Evolutionary conservation across 2,329 filamentous ascomycete genomes (phyloP), one percentile per base, ranked within the genome.

Genomic region (Colletotrichum liriopes): DNA sequence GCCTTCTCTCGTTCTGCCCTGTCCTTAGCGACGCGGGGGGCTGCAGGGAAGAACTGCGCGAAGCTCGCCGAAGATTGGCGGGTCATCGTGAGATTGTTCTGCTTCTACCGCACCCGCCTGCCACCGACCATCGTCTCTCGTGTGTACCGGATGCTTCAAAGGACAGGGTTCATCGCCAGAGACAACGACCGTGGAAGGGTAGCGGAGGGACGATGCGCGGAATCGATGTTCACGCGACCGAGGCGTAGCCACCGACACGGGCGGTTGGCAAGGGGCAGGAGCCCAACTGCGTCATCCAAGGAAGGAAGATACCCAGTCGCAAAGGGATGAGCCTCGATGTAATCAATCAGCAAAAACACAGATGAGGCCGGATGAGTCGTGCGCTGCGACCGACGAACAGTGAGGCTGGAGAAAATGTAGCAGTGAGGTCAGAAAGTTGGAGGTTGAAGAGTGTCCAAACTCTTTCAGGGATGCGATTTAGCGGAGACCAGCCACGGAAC

Each of bases 11-110:
- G 86, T 81, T 91, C 89, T 80, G 88, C 87, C 78, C 86, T 86
- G 80, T 89, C 87, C 81, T 86, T 86, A 68, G 87, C 86, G 71
- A 90, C 91, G 78, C 90, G 89, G 77, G 93, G 93, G 80, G 93
- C 93, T 81, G 92, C 91, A 77, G 93, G 93, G 84, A 95, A 95
- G 88, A 94, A 96, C 85, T 95, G 91, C 85, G 93, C 93, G 88
- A 95, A 95, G 85, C 92, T 92, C 86, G 93, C 92, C 83, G 87
- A 86, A 74, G 89, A 88, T 82, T 92, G 90, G 87, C 93, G 94
- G 91, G 94, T 94, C 93, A 93, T 94, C 85, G 86, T 91, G 87
- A 84, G 77, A 78, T 78, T 83, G 81, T 80, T 82, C 82, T 82
- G 83, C 82, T 84, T 85, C 83, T 86, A 86, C 84, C 84, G 83